Percentiles rank a stretch among this genome's conserved stretches.
Evolutionary conservation across 2,329 filamentous ascomycete species (phyloP).

Genomic region (Elsinoe fawcettii): DNA sequence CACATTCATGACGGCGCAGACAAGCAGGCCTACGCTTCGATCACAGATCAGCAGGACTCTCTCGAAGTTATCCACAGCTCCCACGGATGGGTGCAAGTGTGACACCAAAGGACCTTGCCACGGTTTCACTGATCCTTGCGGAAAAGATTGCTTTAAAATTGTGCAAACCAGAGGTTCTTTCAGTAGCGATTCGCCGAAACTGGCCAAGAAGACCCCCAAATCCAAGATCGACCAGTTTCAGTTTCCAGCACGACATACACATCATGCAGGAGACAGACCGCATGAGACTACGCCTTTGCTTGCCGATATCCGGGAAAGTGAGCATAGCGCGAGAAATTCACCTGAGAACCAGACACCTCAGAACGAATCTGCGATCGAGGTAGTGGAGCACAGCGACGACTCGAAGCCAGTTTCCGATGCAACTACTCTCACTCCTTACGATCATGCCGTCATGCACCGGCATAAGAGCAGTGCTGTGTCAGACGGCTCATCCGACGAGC

Average conservation of each 20-base stretch:
- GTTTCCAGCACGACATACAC: constrained; percentile 17
- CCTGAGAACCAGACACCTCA: neutral
- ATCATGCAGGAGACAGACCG: neutral
- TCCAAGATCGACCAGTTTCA: constrained; percentile 16
- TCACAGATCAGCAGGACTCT: constrained; percentile 37
- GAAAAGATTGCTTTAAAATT: constrained; percentile 52
- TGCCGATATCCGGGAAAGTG: constrained; percentile 17
- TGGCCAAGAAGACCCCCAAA: neutral
- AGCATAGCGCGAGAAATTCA: constrained; percentile 3
- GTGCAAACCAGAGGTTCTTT: constrained; percentile 33
- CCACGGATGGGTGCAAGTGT: constrained; percentile 35
- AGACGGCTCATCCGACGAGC: constrained; percentile 12
- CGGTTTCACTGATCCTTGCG: constrained; percentile 55
- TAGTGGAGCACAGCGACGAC: neutral
- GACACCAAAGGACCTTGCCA: constrained; percentile 53
- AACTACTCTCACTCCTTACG: constrained; percentile 11
- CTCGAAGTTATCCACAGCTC: constrained; percentile 43
- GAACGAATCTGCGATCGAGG: neutral
- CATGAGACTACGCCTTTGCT: constrained; percentile 27
- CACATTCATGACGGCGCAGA: constrained; percentile 5
- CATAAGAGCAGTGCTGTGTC: constrained; percentile 14
- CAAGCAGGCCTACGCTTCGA: constrained; percentile 34
- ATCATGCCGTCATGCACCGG: constrained; percentile 21
- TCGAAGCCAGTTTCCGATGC: constrained; percentile 1
- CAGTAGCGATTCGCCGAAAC: constrained; percentile 14